Conservation (phyloP, 2,329 filamentous ascomycete genomes). For the Alternaria novae-zelandiae region DNA sequence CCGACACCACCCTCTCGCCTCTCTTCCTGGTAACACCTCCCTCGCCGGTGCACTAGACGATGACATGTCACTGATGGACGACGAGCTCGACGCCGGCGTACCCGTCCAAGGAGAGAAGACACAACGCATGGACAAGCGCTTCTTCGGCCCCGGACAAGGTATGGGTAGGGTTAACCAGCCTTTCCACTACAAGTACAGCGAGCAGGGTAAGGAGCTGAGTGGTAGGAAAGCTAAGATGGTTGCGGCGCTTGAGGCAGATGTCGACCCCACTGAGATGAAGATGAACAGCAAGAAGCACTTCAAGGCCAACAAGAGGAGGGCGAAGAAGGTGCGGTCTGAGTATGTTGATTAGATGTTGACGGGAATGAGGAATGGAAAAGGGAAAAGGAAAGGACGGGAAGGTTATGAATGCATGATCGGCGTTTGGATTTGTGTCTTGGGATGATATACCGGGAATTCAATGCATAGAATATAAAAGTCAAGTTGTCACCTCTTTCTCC, state of each 20-base stretch:
- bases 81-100: slow-evolving; percentile 54
- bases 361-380: too few species aligned
- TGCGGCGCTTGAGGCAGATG: slow-evolving; percentile 80
- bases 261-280: slow-evolving; percentile 80
- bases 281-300: slow-evolving; percentile 90
- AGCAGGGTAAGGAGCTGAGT: slow-evolving; percentile 82
- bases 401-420: slow-evolving; percentile 14
- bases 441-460: neutral
- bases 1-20: slow-evolving; percentile 65
- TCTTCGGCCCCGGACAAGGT: slow-evolving; percentile 74
- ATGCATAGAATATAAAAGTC: neutral
- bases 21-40: slow-evolving; percentile 49
- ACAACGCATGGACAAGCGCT: slow-evolving; percentile 80
- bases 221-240: slow-evolving; percentile 84
- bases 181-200: slow-evolving; percentile 87
- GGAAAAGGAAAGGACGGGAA: neutral
- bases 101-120: slow-evolving; percentile 72
- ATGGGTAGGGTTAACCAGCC: slow-evolving; percentile 74
- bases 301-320: slow-evolving; percentile 75
- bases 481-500: fast-evolving
- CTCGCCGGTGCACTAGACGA: slow-evolving; percentile 38
- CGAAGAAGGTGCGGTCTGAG: slow-evolving; percentile 57
- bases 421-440: slow-evolving; percentile 5
- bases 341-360: slow-evolving; percentile 35
- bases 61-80: slow-evolving; percentile 51